Evolutionary conservation across 805 yeast species (phyloP).

Genomic region (Barnettozyma populi): DNA sequence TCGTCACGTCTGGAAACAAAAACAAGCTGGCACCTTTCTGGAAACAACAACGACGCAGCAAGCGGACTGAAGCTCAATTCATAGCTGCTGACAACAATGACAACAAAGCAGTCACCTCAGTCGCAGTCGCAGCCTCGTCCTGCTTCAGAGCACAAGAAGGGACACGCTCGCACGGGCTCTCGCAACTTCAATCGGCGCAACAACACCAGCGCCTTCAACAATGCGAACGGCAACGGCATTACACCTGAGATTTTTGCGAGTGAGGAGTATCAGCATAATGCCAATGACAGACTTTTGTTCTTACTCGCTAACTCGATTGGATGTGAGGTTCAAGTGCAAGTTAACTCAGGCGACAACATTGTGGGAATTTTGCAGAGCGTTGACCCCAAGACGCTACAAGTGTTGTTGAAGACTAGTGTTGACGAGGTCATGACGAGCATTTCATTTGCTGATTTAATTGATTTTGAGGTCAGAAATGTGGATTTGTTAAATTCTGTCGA

Average conservation of each 20-base stretch:
- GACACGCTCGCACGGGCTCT: slow-evolving; percentile 16
- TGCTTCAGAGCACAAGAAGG: slow-evolving; percentile 4
- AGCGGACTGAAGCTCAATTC: not conserved
- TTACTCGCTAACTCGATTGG: slow-evolving; percentile 59
- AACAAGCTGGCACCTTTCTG: not conserved
- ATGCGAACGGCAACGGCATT: slow-evolving; percentile 4
- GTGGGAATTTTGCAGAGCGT: slow-evolving; percentile 54
- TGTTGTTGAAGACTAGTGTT: slow-evolving; percentile 26
- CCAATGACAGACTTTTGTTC: slow-evolving; percentile 49
- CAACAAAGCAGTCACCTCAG: slow-evolving; percentile 3
- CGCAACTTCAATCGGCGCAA: slow-evolving; percentile 11
- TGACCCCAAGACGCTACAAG: slow-evolving; percentile 40
- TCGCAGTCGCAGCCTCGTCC: slow-evolving; percentile 5
- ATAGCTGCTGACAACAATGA: slow-evolving; percentile 1
- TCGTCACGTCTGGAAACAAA: not conserved
- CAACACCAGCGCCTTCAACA: slow-evolving; percentile 6
- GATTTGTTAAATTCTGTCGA: slow-evolving; percentile 21
- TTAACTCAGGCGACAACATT: slow-evolving; percentile 54
- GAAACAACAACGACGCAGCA: not conserved
- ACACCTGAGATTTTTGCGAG: slow-evolving; percentile 11
- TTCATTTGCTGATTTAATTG: slow-evolving; percentile 33
- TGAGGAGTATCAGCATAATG: slow-evolving; percentile 25
- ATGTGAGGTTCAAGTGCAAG: slow-evolving; percentile 48
- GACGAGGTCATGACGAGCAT: slow-evolving; percentile 25
- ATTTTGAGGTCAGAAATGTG: slow-evolving; percentile 33